Percentiles rank a stretch among this genome's conserved stretches.
These are phyloP conservation scores for Aphelidium insulamus DNA, from an alignment of 371 early-diverging fungal genomes.

Conservation along the genomic window DNA sequence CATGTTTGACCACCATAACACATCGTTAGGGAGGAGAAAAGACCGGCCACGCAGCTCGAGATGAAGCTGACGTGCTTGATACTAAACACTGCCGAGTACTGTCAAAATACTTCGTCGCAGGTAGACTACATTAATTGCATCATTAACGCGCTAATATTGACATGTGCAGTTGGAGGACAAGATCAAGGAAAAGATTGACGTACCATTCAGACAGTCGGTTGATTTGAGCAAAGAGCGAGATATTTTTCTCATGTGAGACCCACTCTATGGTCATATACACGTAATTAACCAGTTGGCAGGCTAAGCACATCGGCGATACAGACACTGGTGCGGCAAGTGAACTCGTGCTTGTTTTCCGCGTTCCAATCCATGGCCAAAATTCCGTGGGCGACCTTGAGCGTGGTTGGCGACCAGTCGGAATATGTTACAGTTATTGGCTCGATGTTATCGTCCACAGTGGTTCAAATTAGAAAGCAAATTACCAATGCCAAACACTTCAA, in stretches of 20 bases:
- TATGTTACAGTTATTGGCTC: conserved; percentile 40
- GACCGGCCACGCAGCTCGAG: conserved; percentile 25
- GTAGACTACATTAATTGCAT: conserved; percentile 10
- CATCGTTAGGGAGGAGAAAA: conserved; percentile 31
- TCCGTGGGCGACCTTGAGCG: conserved; percentile 53
- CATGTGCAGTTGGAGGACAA: conserved; percentile 54
- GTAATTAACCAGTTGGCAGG: too few species aligned
- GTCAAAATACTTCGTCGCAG: conserved; percentile 56
- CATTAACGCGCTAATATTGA: neutral
- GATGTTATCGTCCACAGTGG: conserved; percentile 9
- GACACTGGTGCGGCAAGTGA: conserved; percentile 35
- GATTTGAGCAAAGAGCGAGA: conserved; percentile 46
- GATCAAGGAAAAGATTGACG: conserved; percentile 50
- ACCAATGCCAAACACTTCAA: conserved; percentile 49
- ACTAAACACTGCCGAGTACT: conserved; percentile 85
- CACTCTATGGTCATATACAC: neutral
- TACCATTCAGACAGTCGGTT: conserved; percentile 30
- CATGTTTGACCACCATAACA: neutral
- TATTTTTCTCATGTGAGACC: conserved; percentile 23
- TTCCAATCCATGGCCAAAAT: conserved; percentile 40
- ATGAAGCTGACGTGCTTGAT: conserved; percentile 42
- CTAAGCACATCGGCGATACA: conserved; percentile 33
- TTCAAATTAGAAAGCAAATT: conserved; percentile 28
- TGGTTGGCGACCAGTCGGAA: conserved; percentile 80
- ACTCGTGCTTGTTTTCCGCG: conserved; percentile 33